A percentile compares a stretch with the other conserved stretches of the same genome.
Conservation (phyloP, 768 basidiomycete genomes). For the Infundibulicybe gibba region DNA sequence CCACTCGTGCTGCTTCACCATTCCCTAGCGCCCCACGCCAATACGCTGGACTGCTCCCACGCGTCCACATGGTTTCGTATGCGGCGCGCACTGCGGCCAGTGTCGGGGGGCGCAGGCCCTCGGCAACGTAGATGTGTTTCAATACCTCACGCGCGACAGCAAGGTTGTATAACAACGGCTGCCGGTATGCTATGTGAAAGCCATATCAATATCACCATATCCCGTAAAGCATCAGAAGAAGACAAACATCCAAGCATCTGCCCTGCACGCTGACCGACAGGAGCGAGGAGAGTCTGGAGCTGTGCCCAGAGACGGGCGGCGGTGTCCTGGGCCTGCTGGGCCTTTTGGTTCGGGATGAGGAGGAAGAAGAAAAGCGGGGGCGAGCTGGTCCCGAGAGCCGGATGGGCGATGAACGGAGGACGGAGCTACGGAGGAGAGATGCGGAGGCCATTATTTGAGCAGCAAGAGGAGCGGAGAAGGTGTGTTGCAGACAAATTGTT, state of each 20-base stretch:
- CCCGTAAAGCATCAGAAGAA: not conserved
- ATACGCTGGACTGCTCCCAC: conserved; percentile 53
- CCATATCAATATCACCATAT: not conserved
- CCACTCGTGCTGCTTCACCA: conserved; percentile 67
- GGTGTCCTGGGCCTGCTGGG: not conserved
- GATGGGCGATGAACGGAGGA: too few species aligned
- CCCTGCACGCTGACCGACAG: not conserved
- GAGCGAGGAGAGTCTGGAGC: not conserved
- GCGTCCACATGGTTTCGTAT: conserved; percentile 64
- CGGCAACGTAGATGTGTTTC: conserved; percentile 71
- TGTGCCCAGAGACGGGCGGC: not conserved
- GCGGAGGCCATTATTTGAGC: too few species aligned
- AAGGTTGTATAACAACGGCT: conserved; percentile 78
- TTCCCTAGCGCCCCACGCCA: conserved; percentile 56
- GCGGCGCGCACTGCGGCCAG: conserved; percentile 48
- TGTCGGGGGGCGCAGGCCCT: conserved; percentile 70
- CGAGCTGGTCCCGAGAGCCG: too few species aligned
- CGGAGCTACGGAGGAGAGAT: too few species aligned
- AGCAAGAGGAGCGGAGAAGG: too few species aligned
- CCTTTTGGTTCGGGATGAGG: not conserved
- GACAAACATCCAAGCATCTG: not conserved
- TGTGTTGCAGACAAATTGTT: too few species aligned
- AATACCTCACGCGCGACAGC: conserved; percentile 70
- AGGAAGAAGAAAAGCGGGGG: too few species aligned
- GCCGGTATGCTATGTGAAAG: conserved; percentile 53